These are phyloP conservation scores for Escallonia rubra DNA, from an alignment of 129 eudicot species.

Conservation along the genomic window DNA sequence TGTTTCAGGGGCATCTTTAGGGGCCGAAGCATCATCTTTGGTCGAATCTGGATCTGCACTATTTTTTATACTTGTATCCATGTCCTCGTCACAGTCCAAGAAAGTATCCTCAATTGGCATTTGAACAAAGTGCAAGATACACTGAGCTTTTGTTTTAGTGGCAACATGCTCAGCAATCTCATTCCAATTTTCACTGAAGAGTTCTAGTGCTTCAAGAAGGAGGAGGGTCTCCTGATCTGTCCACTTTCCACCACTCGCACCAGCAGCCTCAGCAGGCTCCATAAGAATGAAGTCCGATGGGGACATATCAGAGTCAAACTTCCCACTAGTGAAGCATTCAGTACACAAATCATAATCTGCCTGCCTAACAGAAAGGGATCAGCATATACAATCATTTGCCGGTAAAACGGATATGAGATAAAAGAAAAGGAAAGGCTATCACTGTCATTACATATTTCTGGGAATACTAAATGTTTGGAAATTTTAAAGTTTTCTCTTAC, in stretches of 20 bases:
- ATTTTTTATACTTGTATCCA: slow-evolving; percentile 22
- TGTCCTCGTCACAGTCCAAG: slow-evolving; percentile 50
- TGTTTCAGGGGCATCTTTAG: slow-evolving; percentile 35
- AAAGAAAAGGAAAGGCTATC: no score
- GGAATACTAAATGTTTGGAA: no score
- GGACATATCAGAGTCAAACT: slow-evolving; percentile 87
- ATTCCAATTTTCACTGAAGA: slow-evolving; percentile 89
- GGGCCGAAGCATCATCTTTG: slow-evolving; percentile 20
- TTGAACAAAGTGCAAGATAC: slow-evolving; percentile 92
- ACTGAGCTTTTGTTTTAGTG: slow-evolving; percentile 94
- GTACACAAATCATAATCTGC: slow-evolving; percentile 97
- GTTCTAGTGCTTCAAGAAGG: slow-evolving; percentile 94
- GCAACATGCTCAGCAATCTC: slow-evolving; percentile 99
- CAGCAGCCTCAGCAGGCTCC: slow-evolving; percentile 96
- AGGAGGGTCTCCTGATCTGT: slow-evolving; percentile 97
- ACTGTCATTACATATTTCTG: no score
- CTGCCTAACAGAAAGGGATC: slow-evolving; percentile 53
- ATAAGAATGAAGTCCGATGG: slow-evolving; percentile 94
- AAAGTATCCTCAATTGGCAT: slow-evolving; percentile 97
- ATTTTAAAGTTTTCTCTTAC: no score
- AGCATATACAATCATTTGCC: slow-evolving; percentile 5
- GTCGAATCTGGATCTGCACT: slow-evolving; percentile 28
- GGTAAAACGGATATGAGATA: no score
- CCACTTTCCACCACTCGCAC: slow-evolving; percentile 94
- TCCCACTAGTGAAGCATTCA: slow-evolving; percentile 88